Evolutionary conservation across 2,329 filamentous ascomycete species (phyloP).

Genomic region (Allantophomopsis cytisporea): DNA sequence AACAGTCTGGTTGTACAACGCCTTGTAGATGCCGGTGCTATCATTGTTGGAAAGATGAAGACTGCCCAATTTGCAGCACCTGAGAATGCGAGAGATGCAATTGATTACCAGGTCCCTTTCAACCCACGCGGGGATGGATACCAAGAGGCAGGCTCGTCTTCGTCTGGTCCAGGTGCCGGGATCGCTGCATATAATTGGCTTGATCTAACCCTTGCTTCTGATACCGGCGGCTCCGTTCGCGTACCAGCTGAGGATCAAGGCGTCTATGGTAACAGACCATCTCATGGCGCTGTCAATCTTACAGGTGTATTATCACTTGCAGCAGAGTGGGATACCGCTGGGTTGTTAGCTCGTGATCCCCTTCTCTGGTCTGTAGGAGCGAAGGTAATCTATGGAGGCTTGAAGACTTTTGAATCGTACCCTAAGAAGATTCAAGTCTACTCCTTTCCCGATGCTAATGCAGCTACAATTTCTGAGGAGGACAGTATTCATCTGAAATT

Average conservation of each 20-base stretch:
- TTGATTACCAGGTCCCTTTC: constrained; percentile 23
- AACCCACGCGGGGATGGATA: constrained; percentile 33
- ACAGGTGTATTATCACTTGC: too few species aligned
- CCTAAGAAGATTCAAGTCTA: constrained; percentile 26
- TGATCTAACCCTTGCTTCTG: constrained; percentile 32
- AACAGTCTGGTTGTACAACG: constrained; percentile 35
- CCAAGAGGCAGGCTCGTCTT: constrained; percentile 31
- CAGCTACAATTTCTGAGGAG: constrained; percentile 20
- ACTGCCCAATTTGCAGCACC: constrained; percentile 29
- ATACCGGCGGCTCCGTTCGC: constrained; percentile 35
- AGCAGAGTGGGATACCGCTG: too few species aligned
- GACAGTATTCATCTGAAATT: constrained; percentile 27
- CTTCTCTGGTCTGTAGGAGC: too few species aligned
- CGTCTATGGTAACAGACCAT: constrained; percentile 33
- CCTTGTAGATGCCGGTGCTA: constrained; percentile 43
- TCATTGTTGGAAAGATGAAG: constrained; percentile 39
- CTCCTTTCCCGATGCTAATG: too few species aligned
- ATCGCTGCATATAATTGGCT: constrained; percentile 31
- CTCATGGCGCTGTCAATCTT: constrained; percentile 29
- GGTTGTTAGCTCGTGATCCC: too few species aligned
- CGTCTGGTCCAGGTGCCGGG: constrained; percentile 27
- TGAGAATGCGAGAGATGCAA: constrained; percentile 32
- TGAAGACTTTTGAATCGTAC: constrained; percentile 21
- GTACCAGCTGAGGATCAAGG: constrained; percentile 32
- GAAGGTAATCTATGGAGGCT: too few species aligned